A percentile compares a stretch with the other conserved stretches of the same genome.
These are phyloP conservation scores for Pythium utonaiense DNA, from an alignment of 352 stramenopile genomes.

Conservation along the genomic window DNA sequence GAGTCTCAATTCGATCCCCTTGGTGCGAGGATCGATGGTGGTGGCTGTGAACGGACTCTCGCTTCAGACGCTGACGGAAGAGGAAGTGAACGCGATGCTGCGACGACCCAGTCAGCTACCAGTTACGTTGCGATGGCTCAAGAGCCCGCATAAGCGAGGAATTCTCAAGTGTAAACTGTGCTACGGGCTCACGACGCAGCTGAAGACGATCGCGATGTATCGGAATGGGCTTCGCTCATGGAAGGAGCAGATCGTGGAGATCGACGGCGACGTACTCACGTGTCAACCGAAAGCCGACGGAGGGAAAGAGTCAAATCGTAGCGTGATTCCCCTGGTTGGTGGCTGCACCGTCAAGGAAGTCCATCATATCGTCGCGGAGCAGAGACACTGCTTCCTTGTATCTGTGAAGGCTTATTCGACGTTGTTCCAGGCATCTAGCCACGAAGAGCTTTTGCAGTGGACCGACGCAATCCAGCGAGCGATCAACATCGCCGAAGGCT, in stretches of 20 bases:
- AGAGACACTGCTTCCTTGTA: constrained; percentile 67
- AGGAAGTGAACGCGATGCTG: constrained; percentile 41
- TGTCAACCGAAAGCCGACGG: constrained; percentile 30
- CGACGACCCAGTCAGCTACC: constrained; percentile 29
- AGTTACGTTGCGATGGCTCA: constrained; percentile 45
- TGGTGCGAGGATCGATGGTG: constrained; percentile 53
- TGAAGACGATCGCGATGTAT: constrained; percentile 56
- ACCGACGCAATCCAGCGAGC: constrained; percentile 58
- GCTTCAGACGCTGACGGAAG: constrained; percentile 49
- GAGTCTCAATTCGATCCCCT: constrained; percentile 18
- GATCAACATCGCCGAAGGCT: constrained; percentile 66
- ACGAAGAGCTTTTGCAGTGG: constrained; percentile 52
- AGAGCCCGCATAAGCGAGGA: constrained; percentile 41
- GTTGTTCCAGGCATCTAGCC: constrained; percentile 55
- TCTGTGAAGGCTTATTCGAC: constrained; percentile 54
- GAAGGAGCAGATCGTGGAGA: constrained; percentile 63
- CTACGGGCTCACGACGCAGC: constrained; percentile 46
- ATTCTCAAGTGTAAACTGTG: constrained; percentile 52
- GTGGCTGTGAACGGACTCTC: constrained; percentile 59
- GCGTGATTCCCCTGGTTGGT: constrained; percentile 41
- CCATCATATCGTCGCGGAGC: constrained; percentile 56
- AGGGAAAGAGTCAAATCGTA: constrained; percentile 15
- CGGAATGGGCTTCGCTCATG: constrained; percentile 38
- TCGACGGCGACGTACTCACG: constrained; percentile 58
- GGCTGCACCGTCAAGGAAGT: constrained; percentile 57